phyloP scores from a whole-genome alignment of 139 green algal genomes.

The Raphidocelis subcapitata region DNA sequence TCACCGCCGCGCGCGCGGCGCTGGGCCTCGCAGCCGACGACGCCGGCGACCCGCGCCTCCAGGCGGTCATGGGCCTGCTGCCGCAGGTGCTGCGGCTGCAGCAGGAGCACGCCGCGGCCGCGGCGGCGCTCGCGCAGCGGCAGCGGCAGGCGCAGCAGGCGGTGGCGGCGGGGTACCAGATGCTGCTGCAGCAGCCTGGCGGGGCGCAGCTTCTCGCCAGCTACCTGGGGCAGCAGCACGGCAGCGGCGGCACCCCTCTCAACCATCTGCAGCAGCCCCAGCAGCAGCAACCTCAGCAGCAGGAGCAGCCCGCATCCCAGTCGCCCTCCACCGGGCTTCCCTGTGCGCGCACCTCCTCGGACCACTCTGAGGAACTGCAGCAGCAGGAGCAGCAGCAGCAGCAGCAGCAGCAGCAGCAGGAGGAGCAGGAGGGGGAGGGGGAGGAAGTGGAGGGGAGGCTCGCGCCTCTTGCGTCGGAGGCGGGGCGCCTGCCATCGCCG shows the following conservation, averaged over 20 bases:
- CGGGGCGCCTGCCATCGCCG: too few species aligned
- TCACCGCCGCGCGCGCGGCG: too few species aligned
- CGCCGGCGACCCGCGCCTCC: too few species aligned
- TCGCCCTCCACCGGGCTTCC: not conserved
- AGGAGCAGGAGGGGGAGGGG: slow-evolving; percentile 18
- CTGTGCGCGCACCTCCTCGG: not conserved
- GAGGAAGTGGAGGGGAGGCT: not conserved
- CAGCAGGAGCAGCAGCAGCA: slow-evolving; percentile 3
- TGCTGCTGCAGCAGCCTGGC: too few species aligned
- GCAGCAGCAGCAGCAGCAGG: not conserved
- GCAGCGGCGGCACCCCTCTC: not conserved
- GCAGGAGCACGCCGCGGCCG: slow-evolving; percentile 1
- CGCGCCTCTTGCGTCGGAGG: too few species aligned
- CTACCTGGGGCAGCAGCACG: not conserved
- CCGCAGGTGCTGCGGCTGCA: not conserved
- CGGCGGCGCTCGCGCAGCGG: not conserved
- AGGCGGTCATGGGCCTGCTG: too few species aligned
- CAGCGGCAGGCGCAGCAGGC: slow-evolving; percentile 1
- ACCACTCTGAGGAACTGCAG: not conserved
- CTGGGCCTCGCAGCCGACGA: too few species aligned
- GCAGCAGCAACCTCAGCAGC: slow-evolving; percentile 1
- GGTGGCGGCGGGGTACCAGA: not conserved
- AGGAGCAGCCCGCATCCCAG: not conserved
- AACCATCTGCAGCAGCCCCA: not conserved
- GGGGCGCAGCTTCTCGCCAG: too few species aligned